Conservation (phyloP, 2,329 filamentous ascomycete species). For the Macrophomina tecta region DNA sequence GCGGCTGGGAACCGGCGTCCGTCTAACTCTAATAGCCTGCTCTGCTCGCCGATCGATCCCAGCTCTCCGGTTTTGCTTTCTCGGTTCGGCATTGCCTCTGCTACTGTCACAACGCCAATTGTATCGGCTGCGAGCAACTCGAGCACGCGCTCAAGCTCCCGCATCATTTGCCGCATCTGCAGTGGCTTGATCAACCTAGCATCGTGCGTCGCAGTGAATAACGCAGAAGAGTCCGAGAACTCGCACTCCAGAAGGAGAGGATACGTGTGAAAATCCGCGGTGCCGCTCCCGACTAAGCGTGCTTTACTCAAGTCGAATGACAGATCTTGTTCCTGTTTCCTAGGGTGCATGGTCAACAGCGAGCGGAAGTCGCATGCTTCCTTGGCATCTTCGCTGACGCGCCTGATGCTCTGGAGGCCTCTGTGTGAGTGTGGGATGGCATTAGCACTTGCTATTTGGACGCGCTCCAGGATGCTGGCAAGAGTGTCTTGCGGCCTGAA, state of each 20-base stretch:
- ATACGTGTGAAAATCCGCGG: constrained; percentile 63
- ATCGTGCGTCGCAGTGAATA: constrained; percentile 69
- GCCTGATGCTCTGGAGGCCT: constrained; percentile 65
- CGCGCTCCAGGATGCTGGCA: constrained; percentile 59
- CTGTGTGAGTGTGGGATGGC: constrained; percentile 70
- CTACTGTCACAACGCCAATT: too few species aligned
- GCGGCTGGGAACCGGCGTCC: background rate
- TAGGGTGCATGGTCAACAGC: constrained; percentile 45
- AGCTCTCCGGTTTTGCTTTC: too few species aligned
- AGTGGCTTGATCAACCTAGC: constrained; percentile 61
- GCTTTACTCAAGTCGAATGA: constrained; percentile 59
- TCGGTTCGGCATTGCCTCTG: too few species aligned
- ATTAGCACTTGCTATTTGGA: constrained; percentile 62
- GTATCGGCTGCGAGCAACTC: constrained; percentile 49
- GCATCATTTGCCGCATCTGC: constrained; percentile 60
- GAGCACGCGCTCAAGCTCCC: constrained; percentile 58
- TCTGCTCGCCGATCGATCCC: constrained; percentile 24
- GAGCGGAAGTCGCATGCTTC: constrained; percentile 56
- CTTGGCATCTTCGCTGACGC: constrained; percentile 53
- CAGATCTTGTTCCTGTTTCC: constrained; percentile 59
- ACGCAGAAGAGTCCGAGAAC: constrained; percentile 61
- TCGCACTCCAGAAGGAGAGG: constrained; percentile 68
- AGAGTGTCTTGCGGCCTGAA: constrained; percentile 42
- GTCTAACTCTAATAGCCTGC: constrained; percentile 30
- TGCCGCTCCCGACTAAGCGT: constrained; percentile 61